These are phyloP conservation scores for Aspergillus fructus DNA, from an alignment of 2,329 filamentous ascomycete genomes.

Conservation along the genomic window DNA sequence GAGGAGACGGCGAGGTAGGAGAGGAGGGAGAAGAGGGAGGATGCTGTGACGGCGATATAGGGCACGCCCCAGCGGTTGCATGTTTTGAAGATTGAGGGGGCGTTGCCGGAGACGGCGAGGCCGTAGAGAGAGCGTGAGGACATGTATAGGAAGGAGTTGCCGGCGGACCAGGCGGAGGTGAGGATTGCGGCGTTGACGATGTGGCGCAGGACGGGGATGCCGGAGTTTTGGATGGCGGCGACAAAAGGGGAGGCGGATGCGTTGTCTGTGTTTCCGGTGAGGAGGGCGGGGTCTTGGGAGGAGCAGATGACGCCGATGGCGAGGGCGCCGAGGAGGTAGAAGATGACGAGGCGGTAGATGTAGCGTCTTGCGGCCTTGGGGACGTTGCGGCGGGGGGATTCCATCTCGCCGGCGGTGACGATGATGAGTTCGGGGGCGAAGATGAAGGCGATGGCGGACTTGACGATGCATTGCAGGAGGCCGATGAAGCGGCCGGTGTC, in stretches of 20 bases:
- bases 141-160: conserved; percentile 11
- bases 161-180: conserved; percentile 12
- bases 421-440: conserved; percentile 58
- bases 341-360: conserved; percentile 57
- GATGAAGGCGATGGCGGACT: conserved; percentile 55
- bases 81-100: conserved; percentile 58
- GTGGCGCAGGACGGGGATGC: conserved; percentile 9
- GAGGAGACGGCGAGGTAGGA: conserved; percentile 66
- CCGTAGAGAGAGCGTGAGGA: conserved; percentile 10
- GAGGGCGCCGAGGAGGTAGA: conserved; percentile 10
- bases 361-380: conserved; percentile 58
- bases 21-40: conserved; percentile 61
- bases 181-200: conserved; percentile 12
- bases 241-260: conserved; percentile 12
- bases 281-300: conserved; percentile 5
- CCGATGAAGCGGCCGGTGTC: conserved; percentile 53
- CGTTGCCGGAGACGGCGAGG: conserved; percentile 53
- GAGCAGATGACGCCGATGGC: conserved; percentile 9
- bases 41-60: conserved; percentile 58
- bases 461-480: conserved; percentile 51
- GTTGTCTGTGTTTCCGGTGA: not conserved
- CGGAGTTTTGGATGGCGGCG: conserved; percentile 11
- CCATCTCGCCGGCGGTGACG: conserved; percentile 59
- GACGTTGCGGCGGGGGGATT: conserved; percentile 58
- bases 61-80: conserved; percentile 65